phyloP scores from a whole-genome alignment of 331 rosid species.

The Erythrophleum ivorense region DNA sequence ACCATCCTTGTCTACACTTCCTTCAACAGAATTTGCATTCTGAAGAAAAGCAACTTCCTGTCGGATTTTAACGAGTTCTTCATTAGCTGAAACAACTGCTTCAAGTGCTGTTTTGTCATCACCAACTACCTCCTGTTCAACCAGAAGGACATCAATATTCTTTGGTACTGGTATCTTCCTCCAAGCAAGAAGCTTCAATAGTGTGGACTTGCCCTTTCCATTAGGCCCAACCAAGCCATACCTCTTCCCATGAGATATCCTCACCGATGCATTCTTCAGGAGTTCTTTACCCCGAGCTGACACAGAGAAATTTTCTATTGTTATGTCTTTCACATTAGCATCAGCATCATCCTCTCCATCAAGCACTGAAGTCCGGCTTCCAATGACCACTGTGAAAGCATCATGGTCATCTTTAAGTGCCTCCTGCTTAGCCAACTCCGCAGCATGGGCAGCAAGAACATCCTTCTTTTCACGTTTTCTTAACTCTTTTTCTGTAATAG shows the following conservation, averaged over 20 bases:
- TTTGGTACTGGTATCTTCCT: conserved; percentile 91
- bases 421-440: conserved; percentile 59
- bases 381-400: conserved; percentile 94
- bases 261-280: conserved; percentile 70
- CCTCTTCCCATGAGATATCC: conserved; percentile 78
- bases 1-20: conserved; percentile 48
- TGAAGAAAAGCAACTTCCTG: conserved; percentile 75
- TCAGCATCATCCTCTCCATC: conserved; percentile 72
- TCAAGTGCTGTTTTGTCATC: conserved; percentile 81
- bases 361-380: conserved; percentile 78
- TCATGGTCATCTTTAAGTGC: conserved; percentile 85
- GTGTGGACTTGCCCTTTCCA: conserved; percentile 90
- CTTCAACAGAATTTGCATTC: conserved; percentile 51
- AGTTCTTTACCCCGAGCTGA: conserved; percentile 81
- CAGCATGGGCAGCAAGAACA: conserved; percentile 54
- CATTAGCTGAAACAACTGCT: conserved; percentile 93
- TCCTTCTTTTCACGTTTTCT: conserved; percentile 76
- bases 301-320: conserved; percentile 72
- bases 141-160: conserved; percentile 91
- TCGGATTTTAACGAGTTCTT: conserved; percentile 73
- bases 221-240: conserved; percentile 83
- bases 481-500: conserved; percentile 66
- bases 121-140: conserved; percentile 93
- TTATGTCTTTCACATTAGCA: conserved; percentile 80
- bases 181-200: conserved; percentile 87